These are phyloP conservation scores for Castanopsis chinensis DNA, from an alignment of 306 rosid genomes.

Conservation along the genomic window DNA sequence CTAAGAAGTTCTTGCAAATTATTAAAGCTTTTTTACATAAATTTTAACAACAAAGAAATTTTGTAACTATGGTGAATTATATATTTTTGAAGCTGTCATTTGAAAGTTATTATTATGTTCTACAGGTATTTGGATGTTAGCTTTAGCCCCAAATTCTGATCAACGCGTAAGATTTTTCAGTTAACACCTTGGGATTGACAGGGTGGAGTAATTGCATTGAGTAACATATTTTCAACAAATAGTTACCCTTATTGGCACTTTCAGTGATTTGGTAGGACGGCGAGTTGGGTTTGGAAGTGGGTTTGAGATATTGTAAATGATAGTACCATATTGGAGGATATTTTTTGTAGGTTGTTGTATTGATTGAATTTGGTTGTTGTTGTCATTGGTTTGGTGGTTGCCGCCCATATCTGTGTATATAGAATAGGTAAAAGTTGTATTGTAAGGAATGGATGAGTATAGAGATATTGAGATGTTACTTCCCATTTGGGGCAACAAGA, in stretches of 20 bases:
- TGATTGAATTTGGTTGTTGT: constrained; percentile 17
- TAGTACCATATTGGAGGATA: background rate
- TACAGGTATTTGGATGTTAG: constrained; percentile 28
- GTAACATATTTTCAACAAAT: constrained; percentile 6
- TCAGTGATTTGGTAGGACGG: background rate
- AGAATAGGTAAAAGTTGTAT: constrained; percentile 7
- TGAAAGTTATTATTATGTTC: background rate
- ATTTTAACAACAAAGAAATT: background rate
- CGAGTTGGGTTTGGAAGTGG: constrained; percentile 4
- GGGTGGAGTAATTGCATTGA: constrained; percentile 27
- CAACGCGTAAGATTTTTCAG: constrained; percentile 1
- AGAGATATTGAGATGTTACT: constrained; percentile 62
- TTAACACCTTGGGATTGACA: constrained; percentile 3
- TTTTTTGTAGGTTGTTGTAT: background rate
- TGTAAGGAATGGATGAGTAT: constrained; percentile 67
- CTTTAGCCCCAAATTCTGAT: background rate
- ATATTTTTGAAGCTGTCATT: background rate
- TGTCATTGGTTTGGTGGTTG: constrained; percentile 15
- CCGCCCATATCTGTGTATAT: constrained; percentile 8
- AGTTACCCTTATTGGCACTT: constrained; percentile 5
- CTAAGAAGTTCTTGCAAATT: background rate
- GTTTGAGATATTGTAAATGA: background rate
- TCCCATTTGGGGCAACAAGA: constrained; percentile 71
- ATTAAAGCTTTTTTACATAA: background rate
- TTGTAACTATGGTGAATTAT: background rate